Evolutionary conservation across 495 filamentous ascomycete species (phyloP).

Genomic region (Penicillium egyptiacum): DNA sequence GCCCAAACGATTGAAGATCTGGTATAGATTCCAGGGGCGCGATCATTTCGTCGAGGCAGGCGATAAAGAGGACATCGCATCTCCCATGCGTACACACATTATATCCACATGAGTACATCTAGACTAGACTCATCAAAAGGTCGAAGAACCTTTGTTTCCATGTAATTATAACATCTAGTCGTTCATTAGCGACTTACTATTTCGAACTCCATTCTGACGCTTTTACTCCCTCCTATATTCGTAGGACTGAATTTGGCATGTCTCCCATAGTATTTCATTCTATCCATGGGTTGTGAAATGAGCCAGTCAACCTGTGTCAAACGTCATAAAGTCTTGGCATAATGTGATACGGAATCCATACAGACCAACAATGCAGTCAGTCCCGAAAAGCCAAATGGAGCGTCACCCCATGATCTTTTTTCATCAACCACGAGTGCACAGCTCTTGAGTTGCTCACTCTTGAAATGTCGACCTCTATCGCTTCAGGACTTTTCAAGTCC

Average conservation of each 20-base stretch:
- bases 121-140: background rate
- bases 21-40: slow-evolving; percentile 51
- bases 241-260: background rate
- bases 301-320: background rate
- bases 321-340: slow-evolving; percentile 19
- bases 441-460: slow-evolving; percentile 20
- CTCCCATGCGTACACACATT: slow-evolving; percentile 41
- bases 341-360: slow-evolving; percentile 8
- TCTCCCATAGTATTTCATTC: background rate
- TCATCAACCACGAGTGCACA: slow-evolving; percentile 21
- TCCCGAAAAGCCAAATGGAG: slow-evolving; percentile 25
- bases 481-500: slow-evolving; percentile 73
- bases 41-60: slow-evolving; percentile 46
- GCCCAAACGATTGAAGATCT: slow-evolving; percentile 53
- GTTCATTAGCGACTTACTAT: slow-evolving; percentile 11
- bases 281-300: too few species aligned
- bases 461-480: slow-evolving; percentile 64
- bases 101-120: slow-evolving; percentile 14
- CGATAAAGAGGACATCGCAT: slow-evolving; percentile 44
- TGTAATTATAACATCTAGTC: slow-evolving; percentile 14
- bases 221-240: background rate
- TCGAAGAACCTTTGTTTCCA: background rate
- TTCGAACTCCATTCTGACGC: background rate
- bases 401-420: slow-evolving; percentile 15
- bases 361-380: slow-evolving; percentile 22